A percentile compares a stretch with the other conserved stretches of the same genome.
Conservation (phyloP, 148 eudicot genomes). For the Silene uniflora region DNA sequence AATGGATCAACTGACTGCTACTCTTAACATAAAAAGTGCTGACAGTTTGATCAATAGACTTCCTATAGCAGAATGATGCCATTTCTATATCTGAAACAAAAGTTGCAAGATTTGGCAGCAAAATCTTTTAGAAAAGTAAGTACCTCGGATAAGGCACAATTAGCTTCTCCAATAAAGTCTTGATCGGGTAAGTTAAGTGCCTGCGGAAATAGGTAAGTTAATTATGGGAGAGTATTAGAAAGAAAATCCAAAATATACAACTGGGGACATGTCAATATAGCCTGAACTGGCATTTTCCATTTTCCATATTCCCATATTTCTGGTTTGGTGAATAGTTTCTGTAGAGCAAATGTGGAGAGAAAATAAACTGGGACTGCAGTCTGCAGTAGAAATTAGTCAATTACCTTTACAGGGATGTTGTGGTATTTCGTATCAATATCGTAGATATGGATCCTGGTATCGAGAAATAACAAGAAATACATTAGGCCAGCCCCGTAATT, state of each 20-base stretch:
- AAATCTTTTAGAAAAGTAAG: neutral
- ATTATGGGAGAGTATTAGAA: neutral
- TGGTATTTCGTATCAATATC: constrained; percentile 81
- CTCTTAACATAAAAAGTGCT: no score
- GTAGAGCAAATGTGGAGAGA: neutral
- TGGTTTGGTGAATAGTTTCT: neutral
- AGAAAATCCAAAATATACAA: neutral
- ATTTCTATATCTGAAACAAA: no score
- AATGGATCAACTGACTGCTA: no score
- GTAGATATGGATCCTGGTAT: constrained; percentile 64
- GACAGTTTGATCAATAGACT: no score
- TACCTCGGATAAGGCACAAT: constrained; percentile 81
- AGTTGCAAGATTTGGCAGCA: neutral
- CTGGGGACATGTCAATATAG: neutral
- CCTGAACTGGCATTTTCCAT: neutral
- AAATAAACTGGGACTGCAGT: neutral
- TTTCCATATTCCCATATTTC: neutral
- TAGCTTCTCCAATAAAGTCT: constrained; percentile 88
- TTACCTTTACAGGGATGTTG: constrained; percentile 72
- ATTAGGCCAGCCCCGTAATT: constrained; percentile 6
- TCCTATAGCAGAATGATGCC: no score
- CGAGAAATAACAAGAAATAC: constrained; percentile 15
- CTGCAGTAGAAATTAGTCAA: neutral
- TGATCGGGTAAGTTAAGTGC: constrained; percentile 64
- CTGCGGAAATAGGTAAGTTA: constrained; percentile 35